A percentile compares a stretch with the other conserved stretches of the same genome.
These are phyloP conservation scores for Collybiopsis confluens DNA, from an alignment of 768 basidiomycete genomes.

Conservation along the genomic window DNA sequence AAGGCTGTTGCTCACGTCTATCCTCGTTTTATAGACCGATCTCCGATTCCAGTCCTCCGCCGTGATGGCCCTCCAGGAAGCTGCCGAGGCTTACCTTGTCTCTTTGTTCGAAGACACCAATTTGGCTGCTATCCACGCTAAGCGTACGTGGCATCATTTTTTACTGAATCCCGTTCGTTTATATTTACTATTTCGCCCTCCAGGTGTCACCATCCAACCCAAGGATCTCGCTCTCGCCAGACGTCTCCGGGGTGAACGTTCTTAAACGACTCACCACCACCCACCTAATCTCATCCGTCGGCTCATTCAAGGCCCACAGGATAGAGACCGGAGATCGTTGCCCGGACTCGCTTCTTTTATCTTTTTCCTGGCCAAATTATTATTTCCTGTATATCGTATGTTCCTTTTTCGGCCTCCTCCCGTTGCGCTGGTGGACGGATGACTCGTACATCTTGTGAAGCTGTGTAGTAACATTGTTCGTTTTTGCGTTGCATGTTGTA, in stretches of 20 bases:
- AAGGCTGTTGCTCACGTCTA: neutral
- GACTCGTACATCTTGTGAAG: neutral
- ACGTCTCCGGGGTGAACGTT: conserved; percentile 82
- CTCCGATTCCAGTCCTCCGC: conserved; percentile 95
- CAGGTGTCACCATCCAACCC: conserved; percentile 68
- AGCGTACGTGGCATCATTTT: conserved; percentile 45
- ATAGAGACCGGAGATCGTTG: no score
- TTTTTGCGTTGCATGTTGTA: no score
- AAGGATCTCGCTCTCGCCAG: conserved; percentile 87
- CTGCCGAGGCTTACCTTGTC: conserved; percentile 85
- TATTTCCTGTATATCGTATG: neutral
- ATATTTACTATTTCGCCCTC: conserved; percentile 8
- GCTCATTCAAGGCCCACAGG: no score
- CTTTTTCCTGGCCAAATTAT: neutral
- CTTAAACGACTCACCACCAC: conserved; percentile 38
- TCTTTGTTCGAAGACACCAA: conserved; percentile 87
- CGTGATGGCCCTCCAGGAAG: conserved; percentile 91
- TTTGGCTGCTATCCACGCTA: conserved; percentile 88
- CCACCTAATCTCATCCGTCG: no score
- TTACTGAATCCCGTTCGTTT: conserved; percentile 8
- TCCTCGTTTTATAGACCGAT: conserved; percentile 63
- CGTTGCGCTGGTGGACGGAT: conserved; percentile 1
- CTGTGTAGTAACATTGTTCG: no score
- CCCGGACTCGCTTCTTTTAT: neutral
- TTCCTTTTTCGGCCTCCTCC: neutral